Evolutionary conservation across 2,329 filamentous ascomycete species (phyloP).

Genomic region (Dryadomyces quercus-mongolicae): DNA sequence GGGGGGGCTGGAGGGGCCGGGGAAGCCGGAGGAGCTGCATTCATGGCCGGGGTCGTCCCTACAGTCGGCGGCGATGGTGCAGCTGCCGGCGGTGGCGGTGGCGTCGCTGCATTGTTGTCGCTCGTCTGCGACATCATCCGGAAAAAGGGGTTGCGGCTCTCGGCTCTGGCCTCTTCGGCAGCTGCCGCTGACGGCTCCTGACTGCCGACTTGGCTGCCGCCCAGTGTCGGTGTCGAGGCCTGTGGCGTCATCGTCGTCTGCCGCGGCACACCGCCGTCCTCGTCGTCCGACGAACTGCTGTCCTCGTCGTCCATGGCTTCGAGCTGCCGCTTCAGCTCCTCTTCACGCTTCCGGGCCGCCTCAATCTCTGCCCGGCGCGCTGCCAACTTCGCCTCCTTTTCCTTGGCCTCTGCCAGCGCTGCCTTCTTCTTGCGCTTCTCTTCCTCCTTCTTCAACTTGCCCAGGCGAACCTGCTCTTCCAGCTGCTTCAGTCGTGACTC

Average conservation of each 20-base stretch:
- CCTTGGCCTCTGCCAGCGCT: conserved; percentile 71
- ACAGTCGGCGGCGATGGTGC: conserved; percentile 16
- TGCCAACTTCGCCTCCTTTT: conserved; percentile 75
- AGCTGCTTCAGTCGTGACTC: conserved; percentile 75
- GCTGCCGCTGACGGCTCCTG: conserved; percentile 28
- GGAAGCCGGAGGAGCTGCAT: not conserved
- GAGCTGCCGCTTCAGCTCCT: conserved; percentile 78
- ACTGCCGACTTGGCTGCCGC: conserved; percentile 36
- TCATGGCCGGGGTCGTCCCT: not conserved
- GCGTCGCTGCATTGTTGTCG: conserved; percentile 31
- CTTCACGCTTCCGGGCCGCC: conserved; percentile 76
- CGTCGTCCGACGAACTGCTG: conserved; percentile 69
- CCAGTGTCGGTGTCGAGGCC: conserved; percentile 44
- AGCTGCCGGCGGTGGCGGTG: conserved; percentile 26
- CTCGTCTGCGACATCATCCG: conserved; percentile 68
- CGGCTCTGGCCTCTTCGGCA: conserved; percentile 40
- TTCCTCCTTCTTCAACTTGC: conserved; percentile 92
- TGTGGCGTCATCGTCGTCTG: conserved; percentile 53
- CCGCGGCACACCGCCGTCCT: conserved; percentile 64
- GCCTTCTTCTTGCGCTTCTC: conserved; percentile 90
- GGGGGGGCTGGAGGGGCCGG: conserved; percentile 10
- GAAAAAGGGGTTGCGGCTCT: conserved; percentile 93
- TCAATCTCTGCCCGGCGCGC: conserved; percentile 86
- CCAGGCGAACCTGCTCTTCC: conserved; percentile 85
- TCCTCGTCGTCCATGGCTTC: conserved; percentile 63